Conservation (phyloP, 192 early-diverging fungal species). For the Coemansia furcata region DNA sequence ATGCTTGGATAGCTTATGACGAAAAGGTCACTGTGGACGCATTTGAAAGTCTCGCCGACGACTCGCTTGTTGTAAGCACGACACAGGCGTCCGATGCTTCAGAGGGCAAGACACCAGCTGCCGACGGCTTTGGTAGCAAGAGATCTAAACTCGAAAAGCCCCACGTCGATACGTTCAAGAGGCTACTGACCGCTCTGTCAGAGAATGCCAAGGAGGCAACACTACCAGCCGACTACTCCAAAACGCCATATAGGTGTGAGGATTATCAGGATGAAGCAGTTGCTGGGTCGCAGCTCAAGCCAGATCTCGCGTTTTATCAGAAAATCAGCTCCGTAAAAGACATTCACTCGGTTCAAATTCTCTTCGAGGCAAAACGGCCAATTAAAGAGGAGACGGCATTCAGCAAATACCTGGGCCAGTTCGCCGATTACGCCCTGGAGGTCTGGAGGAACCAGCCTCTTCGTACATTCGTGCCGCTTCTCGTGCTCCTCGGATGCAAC, state of each 20-base stretch:
- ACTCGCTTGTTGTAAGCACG: background rate
- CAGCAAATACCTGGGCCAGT: background rate
- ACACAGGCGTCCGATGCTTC: background rate
- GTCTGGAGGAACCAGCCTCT: constrained; percentile 5
- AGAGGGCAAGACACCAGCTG: background rate
- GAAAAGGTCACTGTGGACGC: background rate
- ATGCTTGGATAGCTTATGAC: background rate
- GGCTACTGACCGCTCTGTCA: background rate
- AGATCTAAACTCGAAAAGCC: background rate
- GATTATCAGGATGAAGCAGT: background rate
- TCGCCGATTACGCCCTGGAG: constrained; percentile 7
- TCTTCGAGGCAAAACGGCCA: background rate
- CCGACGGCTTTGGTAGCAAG: background rate
- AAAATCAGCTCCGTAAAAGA: background rate
- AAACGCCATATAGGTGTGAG: background rate
- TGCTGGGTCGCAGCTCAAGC: background rate
- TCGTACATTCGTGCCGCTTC: constrained; percentile 8
- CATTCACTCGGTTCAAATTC: background rate
- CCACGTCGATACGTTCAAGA: background rate
- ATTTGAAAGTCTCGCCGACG: background rate
- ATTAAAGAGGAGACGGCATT: background rate
- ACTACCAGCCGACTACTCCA: background rate
- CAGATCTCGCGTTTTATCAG: background rate
- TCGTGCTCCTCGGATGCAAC: constrained; percentile 1
- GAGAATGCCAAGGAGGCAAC: background rate